Conservation (phyloP, 2,329 filamentous ascomycete genomes). For the Pleurostoma richardsiae region DNA sequence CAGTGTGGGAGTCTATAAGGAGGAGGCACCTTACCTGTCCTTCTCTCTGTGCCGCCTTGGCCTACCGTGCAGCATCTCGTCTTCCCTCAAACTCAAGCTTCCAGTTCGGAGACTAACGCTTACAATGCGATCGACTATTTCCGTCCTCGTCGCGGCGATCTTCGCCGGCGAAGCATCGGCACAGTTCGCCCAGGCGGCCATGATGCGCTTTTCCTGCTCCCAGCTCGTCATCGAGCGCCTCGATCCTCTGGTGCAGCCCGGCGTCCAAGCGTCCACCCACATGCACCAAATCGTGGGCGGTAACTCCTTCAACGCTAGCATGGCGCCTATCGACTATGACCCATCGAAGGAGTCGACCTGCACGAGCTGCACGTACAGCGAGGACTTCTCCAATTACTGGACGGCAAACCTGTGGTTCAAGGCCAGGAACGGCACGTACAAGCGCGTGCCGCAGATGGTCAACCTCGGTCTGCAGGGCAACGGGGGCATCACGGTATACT, state of each 20-base stretch:
- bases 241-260: constrained; percentile 27
- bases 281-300: constrained; percentile 32
- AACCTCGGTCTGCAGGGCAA: constrained; percentile 25
- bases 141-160: too few relatives aligned
- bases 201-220: constrained; percentile 17
- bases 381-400: constrained; percentile 26
- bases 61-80: too few relatives aligned
- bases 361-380: constrained; percentile 18
- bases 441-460: constrained; percentile 26
- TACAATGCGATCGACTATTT: too few relatives aligned
- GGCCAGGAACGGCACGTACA: constrained; percentile 18
- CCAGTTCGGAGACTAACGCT: too few relatives aligned
- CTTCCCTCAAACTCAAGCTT: too few relatives aligned
- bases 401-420: constrained; percentile 17
- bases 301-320: constrained; percentile 32
- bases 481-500: constrained; percentile 30
- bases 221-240: constrained; percentile 16
- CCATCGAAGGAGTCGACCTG: constrained; percentile 6
- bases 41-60: too few relatives aligned
- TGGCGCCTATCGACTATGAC: constrained; percentile 15
- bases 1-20: too few relatives aligned
- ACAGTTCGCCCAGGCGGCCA: not conserved
- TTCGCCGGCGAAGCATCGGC: not conserved
- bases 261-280: constrained; percentile 25
- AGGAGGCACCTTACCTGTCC: too few relatives aligned